Evolutionary conservation across 108 stramenopile genomes (phyloP).

Genomic region (Skeletonema potamos): DNA sequence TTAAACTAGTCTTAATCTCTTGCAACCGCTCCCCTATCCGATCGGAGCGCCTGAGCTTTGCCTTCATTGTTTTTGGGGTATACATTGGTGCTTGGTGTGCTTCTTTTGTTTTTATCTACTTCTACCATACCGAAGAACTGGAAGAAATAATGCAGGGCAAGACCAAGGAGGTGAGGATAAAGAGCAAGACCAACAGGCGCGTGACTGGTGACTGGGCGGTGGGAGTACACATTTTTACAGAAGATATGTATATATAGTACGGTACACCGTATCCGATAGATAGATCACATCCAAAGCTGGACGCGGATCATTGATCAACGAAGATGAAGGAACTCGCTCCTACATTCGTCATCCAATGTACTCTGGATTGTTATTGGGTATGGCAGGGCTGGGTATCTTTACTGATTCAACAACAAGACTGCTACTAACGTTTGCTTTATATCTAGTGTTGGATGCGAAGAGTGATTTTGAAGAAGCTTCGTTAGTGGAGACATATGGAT

Average conservation of each 20-base stretch:
- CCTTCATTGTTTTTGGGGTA: neutral
- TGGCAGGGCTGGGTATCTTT: constrained; percentile 46
- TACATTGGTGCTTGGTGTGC: neutral
- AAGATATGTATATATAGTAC: too few relatives aligned
- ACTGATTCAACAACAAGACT: constrained; percentile 49
- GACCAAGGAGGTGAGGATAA: too few relatives aligned
- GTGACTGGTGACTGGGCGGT: too few relatives aligned
- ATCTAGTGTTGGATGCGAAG: constrained; percentile 53
- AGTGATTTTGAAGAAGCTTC: constrained; percentile 57
- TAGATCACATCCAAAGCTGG: too few relatives aligned
- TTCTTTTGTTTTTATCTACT: too few relatives aligned
- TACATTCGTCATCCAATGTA: constrained; percentile 79
- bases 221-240: too few relatives aligned
- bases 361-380: constrained; percentile 47
- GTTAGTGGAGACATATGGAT: constrained; percentile 33
- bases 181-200: too few relatives aligned
- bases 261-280: too few relatives aligned
- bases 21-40: too few relatives aligned
- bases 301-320: constrained; percentile 26
- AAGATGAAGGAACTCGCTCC: constrained; percentile 53
- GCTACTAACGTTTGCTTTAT: constrained; percentile 46
- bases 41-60: neutral
- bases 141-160: too few relatives aligned
- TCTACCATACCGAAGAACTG: too few relatives aligned
- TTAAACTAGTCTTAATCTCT: neutral